phyloP scores from a whole-genome alignment of 2,329 filamentous ascomycete species.

The Paramyrothecium roridum region DNA sequence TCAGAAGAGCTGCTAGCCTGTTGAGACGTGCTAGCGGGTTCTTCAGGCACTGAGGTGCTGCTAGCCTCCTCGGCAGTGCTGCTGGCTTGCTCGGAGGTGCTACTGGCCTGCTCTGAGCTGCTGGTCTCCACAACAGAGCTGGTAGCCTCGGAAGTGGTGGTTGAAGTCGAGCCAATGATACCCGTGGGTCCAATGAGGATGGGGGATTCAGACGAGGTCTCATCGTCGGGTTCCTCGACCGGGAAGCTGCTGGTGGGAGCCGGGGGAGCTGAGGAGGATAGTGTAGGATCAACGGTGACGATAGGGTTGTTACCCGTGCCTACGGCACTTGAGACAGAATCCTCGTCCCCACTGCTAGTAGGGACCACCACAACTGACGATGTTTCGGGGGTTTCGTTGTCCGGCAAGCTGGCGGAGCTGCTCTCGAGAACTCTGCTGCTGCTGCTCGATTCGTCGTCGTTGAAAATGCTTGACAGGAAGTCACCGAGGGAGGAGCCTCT shows the following conservation, averaged over 20 bases:
- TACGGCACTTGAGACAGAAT: not conserved
- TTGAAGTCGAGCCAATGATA: slow-evolving; percentile 11
- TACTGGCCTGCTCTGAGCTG: not conserved
- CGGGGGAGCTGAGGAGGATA: not conserved
- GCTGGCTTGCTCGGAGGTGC: no score
- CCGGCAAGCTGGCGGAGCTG: not conserved
- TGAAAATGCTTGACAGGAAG: slow-evolving; percentile 18
- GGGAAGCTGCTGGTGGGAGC: not conserved
- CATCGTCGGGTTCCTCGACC: not conserved
- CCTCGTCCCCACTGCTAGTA: no score
- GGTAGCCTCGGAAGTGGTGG: not conserved
- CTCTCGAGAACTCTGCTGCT: not conserved
- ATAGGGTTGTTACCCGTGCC: slow-evolving; percentile 7
- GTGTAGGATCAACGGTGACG: slow-evolving; percentile 1
- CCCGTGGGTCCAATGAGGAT: slow-evolving; percentile 24
- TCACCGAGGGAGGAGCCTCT: slow-evolving; percentile 9
- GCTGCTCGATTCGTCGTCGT: slow-evolving; percentile 1
- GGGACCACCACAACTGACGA: no score
- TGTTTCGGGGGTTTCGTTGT: no score
- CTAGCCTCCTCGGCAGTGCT: no score
- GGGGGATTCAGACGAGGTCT: slow-evolving; percentile 7
- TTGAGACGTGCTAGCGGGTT: no score
- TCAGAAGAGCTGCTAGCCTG: no score
- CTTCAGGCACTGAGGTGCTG: no score
- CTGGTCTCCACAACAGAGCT: not conserved